Percentiles rank a stretch among this genome's conserved stretches.
These are phyloP conservation scores for Capsicum baccatum DNA, from an alignment of 257 asterid species.

Conservation along the genomic window DNA sequence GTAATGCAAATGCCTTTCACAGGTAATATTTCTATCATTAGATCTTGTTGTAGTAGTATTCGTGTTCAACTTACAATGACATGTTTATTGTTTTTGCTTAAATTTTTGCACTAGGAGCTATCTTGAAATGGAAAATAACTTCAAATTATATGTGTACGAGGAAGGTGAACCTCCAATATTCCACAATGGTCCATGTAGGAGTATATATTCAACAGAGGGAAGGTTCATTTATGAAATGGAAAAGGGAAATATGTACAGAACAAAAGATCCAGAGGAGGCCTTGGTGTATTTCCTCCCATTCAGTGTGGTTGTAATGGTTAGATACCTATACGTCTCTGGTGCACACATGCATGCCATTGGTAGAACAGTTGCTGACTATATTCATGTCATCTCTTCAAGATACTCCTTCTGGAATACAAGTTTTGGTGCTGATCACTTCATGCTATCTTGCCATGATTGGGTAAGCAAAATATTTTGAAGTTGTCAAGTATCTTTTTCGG, in stretches of 20 bases:
- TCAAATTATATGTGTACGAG: slow-evolving; percentile 73
- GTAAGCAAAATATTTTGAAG: slow-evolving; percentile 40
- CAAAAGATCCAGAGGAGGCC: slow-evolving; percentile 70
- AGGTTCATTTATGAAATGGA: slow-evolving; percentile 80
- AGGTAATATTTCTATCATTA: slow-evolving; percentile 31
- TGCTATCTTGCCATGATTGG: slow-evolving; percentile 96
- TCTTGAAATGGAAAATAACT: slow-evolving; percentile 71
- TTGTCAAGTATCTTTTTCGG: not conserved
- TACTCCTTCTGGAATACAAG: slow-evolving; percentile 82
- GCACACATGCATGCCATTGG: slow-evolving; percentile 50
- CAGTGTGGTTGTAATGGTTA: slow-evolving; percentile 74
- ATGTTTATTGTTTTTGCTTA: not conserved
- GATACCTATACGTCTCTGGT: slow-evolving; percentile 57
- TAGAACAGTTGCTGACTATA: slow-evolving; percentile 63
- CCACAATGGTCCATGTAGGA: slow-evolving; percentile 79
- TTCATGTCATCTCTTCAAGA: slow-evolving; percentile 51
- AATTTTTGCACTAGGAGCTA: slow-evolving; percentile 56
- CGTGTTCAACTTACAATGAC: not conserved
- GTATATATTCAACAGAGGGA: slow-evolving; percentile 86
- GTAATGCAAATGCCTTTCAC: slow-evolving; percentile 50
- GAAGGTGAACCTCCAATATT: slow-evolving; percentile 87
- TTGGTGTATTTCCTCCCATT: slow-evolving; percentile 78
- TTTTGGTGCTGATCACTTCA: slow-evolving; percentile 80
- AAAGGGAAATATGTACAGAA: slow-evolving; percentile 53
- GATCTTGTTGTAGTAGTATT: not conserved